Evolutionary conservation across 441 rosid species (phyloP).

Genomic region (Gossypium gossypioides): DNA sequence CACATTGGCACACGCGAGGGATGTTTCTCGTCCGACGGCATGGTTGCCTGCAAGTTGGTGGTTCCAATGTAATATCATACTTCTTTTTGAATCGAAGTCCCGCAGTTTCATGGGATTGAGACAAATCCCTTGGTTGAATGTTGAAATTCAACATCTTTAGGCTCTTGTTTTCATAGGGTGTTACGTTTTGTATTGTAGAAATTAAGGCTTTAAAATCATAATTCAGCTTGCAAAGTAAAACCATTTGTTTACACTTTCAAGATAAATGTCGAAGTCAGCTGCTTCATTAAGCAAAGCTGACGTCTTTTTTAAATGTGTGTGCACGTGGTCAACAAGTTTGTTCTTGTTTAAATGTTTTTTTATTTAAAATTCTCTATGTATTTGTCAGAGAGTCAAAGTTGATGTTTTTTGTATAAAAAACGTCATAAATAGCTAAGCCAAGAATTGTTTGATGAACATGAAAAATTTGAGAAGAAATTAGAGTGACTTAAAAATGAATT

Average conservation of each 20-base stretch:
- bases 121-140: neutral
- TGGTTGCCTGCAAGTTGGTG: conserved; percentile 50
- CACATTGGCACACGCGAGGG: conserved; percentile 80
- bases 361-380: too few relatives aligned
- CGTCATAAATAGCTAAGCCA: too few relatives aligned
- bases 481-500: too few relatives aligned
- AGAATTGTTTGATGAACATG: too few relatives aligned
- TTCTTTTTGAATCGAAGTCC: too few relatives aligned
- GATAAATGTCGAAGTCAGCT: neutral
- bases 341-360: too few relatives aligned
- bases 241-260: neutral
- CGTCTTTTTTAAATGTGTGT: too few relatives aligned
- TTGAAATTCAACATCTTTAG: neutral
- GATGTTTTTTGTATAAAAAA: too few relatives aligned
- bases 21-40: conserved; percentile 78
- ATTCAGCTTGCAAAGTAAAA: neutral
- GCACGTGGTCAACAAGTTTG: too few relatives aligned
- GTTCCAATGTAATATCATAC: too few relatives aligned
- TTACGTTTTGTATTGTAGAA: neutral
- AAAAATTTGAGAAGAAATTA: too few relatives aligned
- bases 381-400: too few relatives aligned
- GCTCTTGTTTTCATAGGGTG: neutral
- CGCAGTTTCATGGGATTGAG: neutral
- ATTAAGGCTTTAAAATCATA: neutral
- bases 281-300: neutral